Evolutionary conservation across 768 basidiomycete species (phyloP).

Genomic region (Termitomyces bulborhizus): DNA sequence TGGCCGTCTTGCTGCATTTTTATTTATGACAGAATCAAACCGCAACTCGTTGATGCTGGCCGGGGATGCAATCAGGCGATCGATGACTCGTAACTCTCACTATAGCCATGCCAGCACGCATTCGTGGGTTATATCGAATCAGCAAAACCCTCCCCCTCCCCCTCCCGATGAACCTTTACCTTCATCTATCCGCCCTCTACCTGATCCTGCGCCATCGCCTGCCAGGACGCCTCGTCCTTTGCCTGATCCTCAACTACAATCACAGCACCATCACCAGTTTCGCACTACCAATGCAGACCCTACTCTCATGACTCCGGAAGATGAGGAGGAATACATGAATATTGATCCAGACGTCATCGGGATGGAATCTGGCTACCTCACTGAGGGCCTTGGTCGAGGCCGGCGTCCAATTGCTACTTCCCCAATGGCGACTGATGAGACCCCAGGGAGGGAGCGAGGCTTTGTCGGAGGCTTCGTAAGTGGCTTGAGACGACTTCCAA

Average conservation of each 20-base stretch:
- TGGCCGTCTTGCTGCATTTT: not conserved
- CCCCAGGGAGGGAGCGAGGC: constrained; percentile 15
- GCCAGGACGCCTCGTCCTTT: constrained; percentile 24
- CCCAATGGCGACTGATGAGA: not conserved
- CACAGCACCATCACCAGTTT: constrained; percentile 9
- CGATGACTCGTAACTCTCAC: constrained; percentile 15
- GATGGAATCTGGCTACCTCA: constrained; percentile 10
- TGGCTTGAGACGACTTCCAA: constrained; percentile 28
- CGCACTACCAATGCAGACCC: constrained; percentile 15
- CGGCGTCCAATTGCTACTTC: not conserved
- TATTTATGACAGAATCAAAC: constrained; percentile 9
- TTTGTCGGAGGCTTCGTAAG: constrained; percentile 32
- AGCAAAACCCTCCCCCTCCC: constrained; percentile 24
- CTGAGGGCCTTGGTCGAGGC: constrained; percentile 12
- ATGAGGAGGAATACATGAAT: constrained; percentile 26
- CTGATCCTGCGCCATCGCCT: constrained; percentile 24
- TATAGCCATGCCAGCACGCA: constrained; percentile 24
- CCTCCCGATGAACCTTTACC: constrained; percentile 17
- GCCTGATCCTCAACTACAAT: constrained; percentile 21
- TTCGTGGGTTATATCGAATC: constrained; percentile 32
- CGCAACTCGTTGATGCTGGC: constrained; percentile 12
- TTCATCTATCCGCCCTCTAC: constrained; percentile 23
- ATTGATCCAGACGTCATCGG: constrained; percentile 17
- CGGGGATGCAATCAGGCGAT: constrained; percentile 12
- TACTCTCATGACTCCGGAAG: constrained; percentile 9